Evolutionary conservation across 1,284 basidiomycete species (phyloP).

Genomic region (Chalciporus sp.): DNA sequence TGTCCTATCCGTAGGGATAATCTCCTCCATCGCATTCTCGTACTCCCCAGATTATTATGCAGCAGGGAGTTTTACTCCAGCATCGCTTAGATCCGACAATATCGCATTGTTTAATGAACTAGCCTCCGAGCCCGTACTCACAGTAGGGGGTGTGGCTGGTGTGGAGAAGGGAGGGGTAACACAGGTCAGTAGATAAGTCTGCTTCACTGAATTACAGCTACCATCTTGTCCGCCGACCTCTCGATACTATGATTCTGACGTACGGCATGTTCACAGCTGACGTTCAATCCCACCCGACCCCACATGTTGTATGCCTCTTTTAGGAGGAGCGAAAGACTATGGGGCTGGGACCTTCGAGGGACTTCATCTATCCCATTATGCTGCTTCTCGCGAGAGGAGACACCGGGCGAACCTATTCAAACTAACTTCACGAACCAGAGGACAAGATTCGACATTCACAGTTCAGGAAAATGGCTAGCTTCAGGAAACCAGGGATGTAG

Average conservation of each 20-base stretch:
- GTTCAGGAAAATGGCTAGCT: conserved; percentile 66
- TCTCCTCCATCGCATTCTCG: conserved; percentile 81
- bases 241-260: not conserved
- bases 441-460: conserved; percentile 76
- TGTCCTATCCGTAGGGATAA: conserved; percentile 62
- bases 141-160: conserved; percentile 47
- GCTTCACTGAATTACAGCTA: not conserved
- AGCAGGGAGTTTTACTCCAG: conserved; percentile 63
- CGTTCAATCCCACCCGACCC: conserved; percentile 75
- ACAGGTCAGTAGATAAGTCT: conserved; percentile 55
- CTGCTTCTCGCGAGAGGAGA: conserved; percentile 32
- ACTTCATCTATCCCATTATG: conserved; percentile 53
- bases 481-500: conserved; percentile 69
- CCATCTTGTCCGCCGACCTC: not conserved
- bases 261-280: conserved; percentile 51
- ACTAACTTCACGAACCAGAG: conserved; percentile 68
- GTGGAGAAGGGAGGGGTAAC: conserved; percentile 48
- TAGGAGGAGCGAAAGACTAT: conserved; percentile 64
- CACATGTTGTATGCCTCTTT: conserved; percentile 80
- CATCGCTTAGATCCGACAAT: conserved; percentile 55
- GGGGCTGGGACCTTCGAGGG: conserved; percentile 76
- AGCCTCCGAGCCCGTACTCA: conserved; percentile 57
- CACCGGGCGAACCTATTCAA: not conserved
- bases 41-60: conserved; percentile 68
- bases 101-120: conserved; percentile 77